Conservation (phyloP, 2,329 filamentous ascomycete genomes). For the Periglandula ipomoeae region DNA sequence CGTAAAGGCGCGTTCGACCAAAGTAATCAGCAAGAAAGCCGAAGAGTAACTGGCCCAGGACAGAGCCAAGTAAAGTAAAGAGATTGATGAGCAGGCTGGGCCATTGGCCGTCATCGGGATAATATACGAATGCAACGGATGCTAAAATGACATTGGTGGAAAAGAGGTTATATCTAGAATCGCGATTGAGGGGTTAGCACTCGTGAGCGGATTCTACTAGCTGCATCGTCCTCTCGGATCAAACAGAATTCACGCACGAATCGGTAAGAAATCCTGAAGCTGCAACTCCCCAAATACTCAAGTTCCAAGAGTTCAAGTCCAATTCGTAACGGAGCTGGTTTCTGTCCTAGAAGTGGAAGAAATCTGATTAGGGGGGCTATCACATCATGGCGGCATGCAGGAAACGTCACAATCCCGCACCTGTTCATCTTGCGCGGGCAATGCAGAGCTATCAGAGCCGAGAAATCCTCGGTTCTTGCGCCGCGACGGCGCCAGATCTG, state of each 20-base stretch:
- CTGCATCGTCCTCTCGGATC: neutral
- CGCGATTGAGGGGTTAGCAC: neutral
- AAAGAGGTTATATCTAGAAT: conserved; percentile 41
- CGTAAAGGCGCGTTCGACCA: conserved; percentile 46
- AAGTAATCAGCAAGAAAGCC: conserved; percentile 45
- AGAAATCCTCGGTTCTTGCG: conserved; percentile 40
- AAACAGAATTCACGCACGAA: conserved; percentile 29
- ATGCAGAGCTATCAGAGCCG: conserved; percentile 40
- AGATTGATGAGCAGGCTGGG: conserved; percentile 41
- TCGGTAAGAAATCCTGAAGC: conserved; percentile 46
- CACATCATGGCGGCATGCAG: neutral
- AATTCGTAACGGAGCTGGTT: conserved; percentile 43
- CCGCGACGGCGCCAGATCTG: conserved; percentile 18
- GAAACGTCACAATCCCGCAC: conserved; percentile 19
- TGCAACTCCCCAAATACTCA: conserved; percentile 45
- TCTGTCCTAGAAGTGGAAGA: conserved; percentile 31
- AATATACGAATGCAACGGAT: conserved; percentile 43
- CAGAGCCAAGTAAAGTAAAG: conserved; percentile 42
- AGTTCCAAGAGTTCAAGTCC: conserved; percentile 45
- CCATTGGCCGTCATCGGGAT: conserved; percentile 35
- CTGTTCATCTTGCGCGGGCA: conserved; percentile 39
- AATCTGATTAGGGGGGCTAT: conserved; percentile 8
- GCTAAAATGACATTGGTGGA: conserved; percentile 46
- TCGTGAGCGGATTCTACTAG: neutral
- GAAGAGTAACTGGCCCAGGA: conserved; percentile 42